Evolutionary conservation across 306 rosid genomes (phyloP).

Genomic region (barrel medic (Medicago truncatula)): DNA sequence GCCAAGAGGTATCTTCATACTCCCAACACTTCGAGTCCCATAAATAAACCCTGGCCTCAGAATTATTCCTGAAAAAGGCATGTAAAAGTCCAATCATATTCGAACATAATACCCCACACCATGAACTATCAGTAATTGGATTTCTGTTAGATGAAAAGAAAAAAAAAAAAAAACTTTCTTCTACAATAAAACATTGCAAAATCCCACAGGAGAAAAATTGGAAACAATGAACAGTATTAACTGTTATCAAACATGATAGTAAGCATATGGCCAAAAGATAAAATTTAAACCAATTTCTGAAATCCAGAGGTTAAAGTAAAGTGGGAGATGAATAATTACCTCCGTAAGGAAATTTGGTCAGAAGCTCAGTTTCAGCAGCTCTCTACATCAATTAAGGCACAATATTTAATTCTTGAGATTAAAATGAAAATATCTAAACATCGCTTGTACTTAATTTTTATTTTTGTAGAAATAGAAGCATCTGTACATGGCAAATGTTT

Average conservation of each 20-base stretch:
- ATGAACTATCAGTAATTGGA: conserved; percentile 5
- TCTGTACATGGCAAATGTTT: background rate
- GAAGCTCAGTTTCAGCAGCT: conserved; percentile 90
- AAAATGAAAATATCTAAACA: conserved; percentile 29
- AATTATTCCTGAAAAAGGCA: conserved; percentile 78
- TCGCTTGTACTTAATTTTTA: background rate
- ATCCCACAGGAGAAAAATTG: background rate
- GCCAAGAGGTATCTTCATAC: conserved; percentile 82
- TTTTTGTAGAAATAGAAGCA: conserved; percentile 12
- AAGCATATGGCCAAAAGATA: conserved; percentile 3
- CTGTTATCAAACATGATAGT: conserved; percentile 16
- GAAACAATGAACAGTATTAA: conserved; percentile 7
- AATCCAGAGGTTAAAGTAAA: conserved; percentile 17
- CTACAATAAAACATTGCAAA: conserved; percentile 11
- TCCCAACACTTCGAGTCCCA: conserved; percentile 89
- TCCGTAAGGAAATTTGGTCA: conserved; percentile 77
- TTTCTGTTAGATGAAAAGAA: conserved; percentile 1
- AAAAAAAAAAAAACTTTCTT: background rate
- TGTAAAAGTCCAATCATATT: conserved; percentile 17
- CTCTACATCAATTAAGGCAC: conserved; percentile 59
- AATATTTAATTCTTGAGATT: conserved; percentile 34
- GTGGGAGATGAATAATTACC: conserved; percentile 58
- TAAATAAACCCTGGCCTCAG: conserved; percentile 95
- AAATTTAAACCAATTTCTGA: background rate
- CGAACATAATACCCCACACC: background rate